Evolutionary conservation across 768 basidiomycete species (phyloP), one percentile per base, ranked within the genome.

Genomic region (Phaeolepiota aurea): DNA sequence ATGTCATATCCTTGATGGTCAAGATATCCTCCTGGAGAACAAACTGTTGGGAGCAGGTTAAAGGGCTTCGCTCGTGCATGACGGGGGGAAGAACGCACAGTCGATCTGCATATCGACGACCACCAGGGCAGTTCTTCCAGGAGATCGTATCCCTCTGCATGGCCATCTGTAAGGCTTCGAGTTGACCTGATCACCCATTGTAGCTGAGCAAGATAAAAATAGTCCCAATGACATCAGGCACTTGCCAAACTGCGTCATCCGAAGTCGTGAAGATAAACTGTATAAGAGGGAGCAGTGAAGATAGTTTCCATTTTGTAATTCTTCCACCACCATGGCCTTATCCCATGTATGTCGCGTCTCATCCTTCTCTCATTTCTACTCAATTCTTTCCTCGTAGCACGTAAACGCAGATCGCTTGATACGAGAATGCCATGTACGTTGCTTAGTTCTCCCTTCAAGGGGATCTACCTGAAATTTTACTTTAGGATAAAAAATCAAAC

Each of bases 321-420:
- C 28, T 37, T 25, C 30, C 12, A 20, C 43, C 52, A 55, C 44
- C 45, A 82, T 82, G 81, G 59, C 74, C 42, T 76, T 82, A 49
- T 74, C 78, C 42, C 82, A 79, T 63, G 77, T 74, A 25, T 12
- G 11, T 36, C n/a, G n/a, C n/a, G n/a, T 38, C 33, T 19, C 23
- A 13, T 21, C 12, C 10, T 5, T 9, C 20, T 40, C 25, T 22
- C 25, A 28, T 2, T 20, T 21, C 33, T 9, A 4, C 38, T 23
- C 28, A 32, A n/a, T 25, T 18, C 11, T 37, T 46, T 21, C 35
- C 40, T 38, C 30, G 20, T 46, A 83, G 81, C 81, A 79, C 48
- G 64, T 89, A 51, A 76, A 87, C 58, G 61, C 85, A 1, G 82
- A 83, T 41, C 61, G 64, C 37, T 70, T 90, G 55, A 63, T 90